phyloP scores from a whole-genome alignment of 441 rosid species.

The Adansonia madagascariensis region DNA sequence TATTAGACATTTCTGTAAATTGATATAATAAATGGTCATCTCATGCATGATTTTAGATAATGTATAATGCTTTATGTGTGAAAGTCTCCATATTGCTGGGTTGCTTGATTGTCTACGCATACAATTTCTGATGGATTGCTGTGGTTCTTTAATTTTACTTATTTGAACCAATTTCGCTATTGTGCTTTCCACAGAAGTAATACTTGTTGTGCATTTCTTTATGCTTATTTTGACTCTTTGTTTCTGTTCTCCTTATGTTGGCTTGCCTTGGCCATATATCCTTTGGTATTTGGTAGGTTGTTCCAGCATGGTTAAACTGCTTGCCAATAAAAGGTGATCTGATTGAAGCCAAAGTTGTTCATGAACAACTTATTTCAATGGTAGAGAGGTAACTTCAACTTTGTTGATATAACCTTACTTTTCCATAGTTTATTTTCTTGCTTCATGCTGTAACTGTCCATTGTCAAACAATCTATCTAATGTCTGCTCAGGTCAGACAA shows the following conservation, averaged over 20 bases:
- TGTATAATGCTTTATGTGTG: neutral
- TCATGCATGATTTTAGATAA: neutral
- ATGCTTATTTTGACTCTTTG: neutral
- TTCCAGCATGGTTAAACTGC: conserved; percentile 99
- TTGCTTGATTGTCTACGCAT: neutral
- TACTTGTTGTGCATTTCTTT: neutral
- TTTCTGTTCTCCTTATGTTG: conserved; percentile 10
- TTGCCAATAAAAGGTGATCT: conserved; percentile 90
- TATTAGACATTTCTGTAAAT: neutral
- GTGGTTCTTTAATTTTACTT: neutral
- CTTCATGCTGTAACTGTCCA: conserved; percentile 8
- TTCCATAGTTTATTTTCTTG: neutral
- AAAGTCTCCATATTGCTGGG: no score
- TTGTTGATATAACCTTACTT: conserved; percentile 3
- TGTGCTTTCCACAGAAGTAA: neutral
- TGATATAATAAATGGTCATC: neutral
- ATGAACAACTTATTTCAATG: conserved; percentile 94
- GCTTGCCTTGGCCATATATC: neutral
- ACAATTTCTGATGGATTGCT: neutral
- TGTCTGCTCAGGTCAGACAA: conserved; percentile 71
- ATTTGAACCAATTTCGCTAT: neutral
- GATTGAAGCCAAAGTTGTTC: conserved; percentile 97
- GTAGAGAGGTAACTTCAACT: conserved; percentile 74
- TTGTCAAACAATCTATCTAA: conserved; percentile 12
- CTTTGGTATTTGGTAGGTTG: conserved; percentile 52